phyloP scores from a whole-genome alignment of 345 rosid species.

The Eutrema japonicum region DNA sequence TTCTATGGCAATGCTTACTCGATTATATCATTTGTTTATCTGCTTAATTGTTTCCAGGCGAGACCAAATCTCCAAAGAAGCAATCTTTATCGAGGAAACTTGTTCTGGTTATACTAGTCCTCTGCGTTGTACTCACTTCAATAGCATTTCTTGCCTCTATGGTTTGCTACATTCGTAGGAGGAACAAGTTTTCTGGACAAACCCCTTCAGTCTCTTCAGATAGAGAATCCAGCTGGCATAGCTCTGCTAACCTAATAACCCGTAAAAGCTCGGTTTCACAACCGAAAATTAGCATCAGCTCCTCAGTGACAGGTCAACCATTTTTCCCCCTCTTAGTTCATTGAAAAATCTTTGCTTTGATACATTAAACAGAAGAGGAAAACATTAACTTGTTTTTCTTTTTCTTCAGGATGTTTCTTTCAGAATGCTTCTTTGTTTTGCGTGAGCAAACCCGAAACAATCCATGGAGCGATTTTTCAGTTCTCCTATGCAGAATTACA shows the following conservation, averaged over 20 bases:
- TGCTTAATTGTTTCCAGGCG: slow-evolving; percentile 41
- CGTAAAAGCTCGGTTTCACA: slow-evolving; percentile 55
- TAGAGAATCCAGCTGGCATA: slow-evolving; percentile 73
- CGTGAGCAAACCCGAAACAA: slow-evolving; percentile 56
- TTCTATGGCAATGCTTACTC: not conserved
- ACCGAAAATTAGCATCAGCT: slow-evolving; percentile 46
- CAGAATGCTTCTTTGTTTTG: slow-evolving; percentile 54
- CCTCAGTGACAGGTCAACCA: slow-evolving; percentile 43
- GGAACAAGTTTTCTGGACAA: slow-evolving; percentile 52
- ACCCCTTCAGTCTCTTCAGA: slow-evolving; percentile 62
- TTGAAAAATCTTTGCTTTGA: not conserved
- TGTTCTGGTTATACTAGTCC: slow-evolving; percentile 57
- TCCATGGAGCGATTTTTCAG: slow-evolving; percentile 61
- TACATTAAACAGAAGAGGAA: slow-evolving; percentile 8
- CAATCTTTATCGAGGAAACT: slow-evolving; percentile 55
- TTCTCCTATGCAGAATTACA: slow-evolving; percentile 78
- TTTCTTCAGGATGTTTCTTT: slow-evolving; percentile 67
- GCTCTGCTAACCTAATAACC: slow-evolving; percentile 75
- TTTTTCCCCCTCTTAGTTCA: not conserved
- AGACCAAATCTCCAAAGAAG: slow-evolving; percentile 50
- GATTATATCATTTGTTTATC: slow-evolving; percentile 4
- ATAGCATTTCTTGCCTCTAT: slow-evolving; percentile 70
- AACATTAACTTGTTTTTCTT: not conserved
- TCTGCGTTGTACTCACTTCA: slow-evolving; percentile 67
- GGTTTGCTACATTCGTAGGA: slow-evolving; percentile 58